Base-by-base conservation (phyloP, 768 basidiomycete species). In the Cyathus striatus region DNA sequence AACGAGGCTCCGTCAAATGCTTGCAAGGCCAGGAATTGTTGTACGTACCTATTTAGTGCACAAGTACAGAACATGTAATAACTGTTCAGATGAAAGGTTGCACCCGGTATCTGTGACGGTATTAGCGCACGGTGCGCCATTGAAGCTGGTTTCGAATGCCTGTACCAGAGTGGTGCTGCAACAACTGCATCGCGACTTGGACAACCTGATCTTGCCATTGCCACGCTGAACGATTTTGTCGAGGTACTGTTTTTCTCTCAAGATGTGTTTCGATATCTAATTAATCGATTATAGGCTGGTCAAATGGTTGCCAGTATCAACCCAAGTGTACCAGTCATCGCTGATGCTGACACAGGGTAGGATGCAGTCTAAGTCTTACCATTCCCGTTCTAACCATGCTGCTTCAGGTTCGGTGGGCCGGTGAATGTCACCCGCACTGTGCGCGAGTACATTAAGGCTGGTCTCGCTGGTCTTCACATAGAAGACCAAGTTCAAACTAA, bases 301-400 rank as follows among this genome's bases (percentile, higher is more conserved):
- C 76, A 78, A 55, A 83, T 86, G 80, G 81, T 86, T 41, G 80
- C 78, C 61, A 67, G 79, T 40, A 52, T 87, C 36, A 66, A 79
- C 51, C 83, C 84, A 0, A 69, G 76, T 1, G 68, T 74, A 0
- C 86, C 86, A 0, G 79, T 89, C 16, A 87, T 89, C 47, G 86
- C 85, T 1, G 86, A 89, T 50, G 86, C 86, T 9, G 86, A 89
- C 55, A 88, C 85, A 41, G 86, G 85, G 80, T 81, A 60, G 10
- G 68, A n/a, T n/a, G n/a, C n/a, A n/a, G n/a, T n/a, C n/a, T n/a
- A n/a, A n/a, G n/a, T n/a, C n/a, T n/a, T n/a, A n/a, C n/a, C n/a
- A n/a, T n/a, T n/a, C n/a, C n/a, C n/a, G n/a, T n/a, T n/a, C n/a
- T n/a, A n/a, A n/a, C n/a, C n/a, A n/a, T n/a, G n/a, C n/a, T 12